Evolutionary conservation across 2,329 filamentous ascomycete genomes (phyloP), one percentile per base, ranked within the genome.

Genomic region (Neofusicoccum kwambonambiense): DNA sequence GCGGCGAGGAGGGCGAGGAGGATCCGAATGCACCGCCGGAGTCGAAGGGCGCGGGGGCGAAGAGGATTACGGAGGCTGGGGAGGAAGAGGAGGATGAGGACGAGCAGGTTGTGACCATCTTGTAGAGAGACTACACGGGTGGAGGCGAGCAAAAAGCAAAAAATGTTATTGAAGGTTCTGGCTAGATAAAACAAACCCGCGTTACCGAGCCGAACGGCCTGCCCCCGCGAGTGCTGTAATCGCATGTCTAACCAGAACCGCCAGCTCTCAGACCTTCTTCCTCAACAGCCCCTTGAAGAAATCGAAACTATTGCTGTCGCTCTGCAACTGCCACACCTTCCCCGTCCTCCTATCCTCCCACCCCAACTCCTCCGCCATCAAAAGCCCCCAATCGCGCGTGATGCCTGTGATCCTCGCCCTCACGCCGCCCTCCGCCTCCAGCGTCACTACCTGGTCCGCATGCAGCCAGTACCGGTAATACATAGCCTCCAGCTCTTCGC

Each of bases 231-330:
- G 27, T 5, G 6, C 27, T 31, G 27, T 31, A 31, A 7, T 31
- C 1, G 27, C 27, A 31, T 5, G 27, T 31, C 27, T 7, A 31
- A 31, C 27, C 27, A 31, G 4, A 7, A 5, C 27, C 27, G 27
- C 27, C 5, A 5, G 27, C 17, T 17, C 12, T 31, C 34, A 93
- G 1, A 88, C 77, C 82, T 96, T 98, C 72, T 89, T 86, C 81
- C 87, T 92, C 19, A 99, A 81, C 71, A 99, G 74, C 0, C 95
- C 95, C 74, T 87, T 91, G 80, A 97, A 96, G 76, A 97, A 99
- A 78, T 99, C 95, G 81, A 99, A 99, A 76, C 93, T 97, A 74
- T 99, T 99, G 75, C 93, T 92, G 77, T 99, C 95, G 76, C 93
- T 97, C 81, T 97, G 93, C 78, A 99, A 78, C 70, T 90, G 87